Conservation (phyloP, 2,329 filamentous ascomycete genomes). For the Ascochyta koolunga region DNA sequence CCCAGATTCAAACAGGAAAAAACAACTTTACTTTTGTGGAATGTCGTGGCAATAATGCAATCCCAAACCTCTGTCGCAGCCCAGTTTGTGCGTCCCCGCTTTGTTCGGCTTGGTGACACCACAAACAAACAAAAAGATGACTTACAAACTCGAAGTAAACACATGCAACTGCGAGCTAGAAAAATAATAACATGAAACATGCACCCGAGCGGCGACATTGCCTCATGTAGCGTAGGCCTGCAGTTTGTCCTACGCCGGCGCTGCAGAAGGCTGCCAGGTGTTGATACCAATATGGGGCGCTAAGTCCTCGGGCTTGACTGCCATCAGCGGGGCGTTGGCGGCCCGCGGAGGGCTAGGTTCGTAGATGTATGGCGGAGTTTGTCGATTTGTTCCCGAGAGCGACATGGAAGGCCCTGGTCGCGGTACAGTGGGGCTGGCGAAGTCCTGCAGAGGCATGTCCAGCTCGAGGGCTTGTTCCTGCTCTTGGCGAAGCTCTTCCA, state of each 20-base stretch:
- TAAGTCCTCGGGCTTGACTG: conserved; percentile 1
- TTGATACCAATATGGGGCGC: not conserved
- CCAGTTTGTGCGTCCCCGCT: not conserved
- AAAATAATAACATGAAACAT: not conserved
- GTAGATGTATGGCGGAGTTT: not conserved
- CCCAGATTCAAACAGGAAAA: not conserved
- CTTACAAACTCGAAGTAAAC: not conserved
- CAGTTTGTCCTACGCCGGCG: not conserved
- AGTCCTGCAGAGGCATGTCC: conserved; percentile 1
- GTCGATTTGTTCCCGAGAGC: not conserved
- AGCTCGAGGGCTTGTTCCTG: conserved; percentile 9
- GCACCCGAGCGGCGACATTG: not conserved
- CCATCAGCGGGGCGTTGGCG: not conserved
- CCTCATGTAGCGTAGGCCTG: not conserved
- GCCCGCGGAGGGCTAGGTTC: not conserved
- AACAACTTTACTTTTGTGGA: not conserved
- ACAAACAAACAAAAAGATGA: not conserved
- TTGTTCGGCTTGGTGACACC: not conserved
- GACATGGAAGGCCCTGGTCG: not conserved
- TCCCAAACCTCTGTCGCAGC: not conserved
- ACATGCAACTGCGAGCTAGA: not conserved
- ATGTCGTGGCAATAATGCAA: not conserved
- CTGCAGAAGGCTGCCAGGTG: conserved; percentile 3
- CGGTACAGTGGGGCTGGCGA: not conserved
- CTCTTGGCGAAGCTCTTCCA: conserved; percentile 3